A percentile compares a stretch with the other conserved stretches of the same genome.
Evolutionary conservation across 2,329 filamentous ascomycete species (phyloP).

Genomic region (Venturia carpophila): DNA sequence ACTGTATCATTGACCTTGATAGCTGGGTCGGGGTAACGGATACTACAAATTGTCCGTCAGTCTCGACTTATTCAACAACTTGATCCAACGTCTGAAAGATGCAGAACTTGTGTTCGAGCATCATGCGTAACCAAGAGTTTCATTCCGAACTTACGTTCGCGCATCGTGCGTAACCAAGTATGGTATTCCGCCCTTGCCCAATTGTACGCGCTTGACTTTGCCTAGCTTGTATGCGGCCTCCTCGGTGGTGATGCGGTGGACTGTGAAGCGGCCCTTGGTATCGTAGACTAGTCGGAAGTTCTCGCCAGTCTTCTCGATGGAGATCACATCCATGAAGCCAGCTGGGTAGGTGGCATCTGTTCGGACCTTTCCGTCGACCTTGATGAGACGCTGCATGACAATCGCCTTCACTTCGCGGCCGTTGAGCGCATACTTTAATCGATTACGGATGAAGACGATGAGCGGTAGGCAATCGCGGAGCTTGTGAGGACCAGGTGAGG

Average conservation of each 20-base stretch:
- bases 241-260: conserved; percentile 97
- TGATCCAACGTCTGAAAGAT: conserved; percentile 99
- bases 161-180: conserved; percentile 99
- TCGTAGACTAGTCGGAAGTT: conserved; percentile 99
- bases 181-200: conserved; percentile 99
- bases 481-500: conserved; percentile 91
- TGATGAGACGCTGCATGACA: conserved; percentile 99
- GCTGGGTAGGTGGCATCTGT: conserved; percentile 96
- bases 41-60: conserved; percentile 53
- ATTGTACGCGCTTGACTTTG: conserved; percentile 99
- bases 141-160: conserved; percentile 99
- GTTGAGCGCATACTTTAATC: conserved; percentile 99
- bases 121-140: conserved; percentile 99
- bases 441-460: conserved; percentile 91
- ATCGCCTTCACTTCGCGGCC: conserved; percentile 95
- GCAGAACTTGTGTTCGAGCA: conserved; percentile 99
- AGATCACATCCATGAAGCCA: conserved; percentile 99
- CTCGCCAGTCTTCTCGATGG: conserved; percentile 99
- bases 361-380: conserved; percentile 99
- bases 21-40: conserved; percentile 95
- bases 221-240: conserved; percentile 99
- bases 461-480: conserved; percentile 96
- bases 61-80: conserved; percentile 67
- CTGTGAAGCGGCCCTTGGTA: conserved; percentile 99
- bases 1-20: conserved; percentile 99